Evolutionary conservation across 1,139 yeast genomes (phyloP), one percentile per base, ranked within the genome.

Genomic region (Waltiozyma sp.): DNA sequence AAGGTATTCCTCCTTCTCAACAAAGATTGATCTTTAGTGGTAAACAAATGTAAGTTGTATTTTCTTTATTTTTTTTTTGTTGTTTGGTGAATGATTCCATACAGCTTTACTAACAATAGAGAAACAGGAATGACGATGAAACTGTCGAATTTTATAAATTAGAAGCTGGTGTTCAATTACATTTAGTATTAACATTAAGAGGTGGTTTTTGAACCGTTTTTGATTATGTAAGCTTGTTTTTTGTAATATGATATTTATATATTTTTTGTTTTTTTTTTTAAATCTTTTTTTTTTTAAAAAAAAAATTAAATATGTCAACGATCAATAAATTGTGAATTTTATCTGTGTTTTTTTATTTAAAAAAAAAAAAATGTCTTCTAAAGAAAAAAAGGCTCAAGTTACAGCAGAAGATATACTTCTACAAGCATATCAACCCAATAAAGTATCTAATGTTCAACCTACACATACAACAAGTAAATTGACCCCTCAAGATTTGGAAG

Each of bases 1-100:
- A 91, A 62, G 98, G 98, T 4, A 91, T 91, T 46, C 96, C 97
- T 4, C 97, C 98, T 19, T 79, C 87, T 28, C 98, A 91, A 64
- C 98, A 91, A 62, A 74, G 96, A 54, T 75, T 91, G 52, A 83
- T 91, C 57, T 88, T 77, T 65, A 81, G 85, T 47, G 98, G 98
- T 19, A 85, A 88, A 55, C 96, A 89, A 65, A 76, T 91, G 80
- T 75, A 63, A 59, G 80, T 69, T 31, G 5, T n/a, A 10, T 14
- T 21, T 8, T 8, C 23, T 5, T n/a, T n/a, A n/a, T n/a, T n/a
- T n/a, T n/a, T n/a, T n/a, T n/a, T 21, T 8, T 36, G 24, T 19
- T 18, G 38, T 7, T 33, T 33, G 11, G n/a, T 9, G 19, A 18
- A 16, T 16, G 36, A 21, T 21, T 21, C 7, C 23, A 21, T 21